Percentiles rank a stretch among this genome's conserved stretches.
Conservation (phyloP, 192 early-diverging fungal genomes). For the Coemansia sp. region DNA sequence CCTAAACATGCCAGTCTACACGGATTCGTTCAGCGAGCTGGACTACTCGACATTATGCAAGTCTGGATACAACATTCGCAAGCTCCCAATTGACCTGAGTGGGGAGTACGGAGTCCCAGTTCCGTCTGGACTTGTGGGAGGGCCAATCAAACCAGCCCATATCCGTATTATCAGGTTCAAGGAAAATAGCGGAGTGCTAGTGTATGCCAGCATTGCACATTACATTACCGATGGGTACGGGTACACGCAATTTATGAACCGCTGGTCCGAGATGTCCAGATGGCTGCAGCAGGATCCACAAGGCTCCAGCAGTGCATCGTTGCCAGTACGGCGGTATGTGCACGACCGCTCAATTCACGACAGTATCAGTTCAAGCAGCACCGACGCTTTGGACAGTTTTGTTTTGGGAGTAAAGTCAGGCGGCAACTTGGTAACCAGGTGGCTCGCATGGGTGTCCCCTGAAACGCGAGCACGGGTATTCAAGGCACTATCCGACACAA, state of each 20-base stretch:
- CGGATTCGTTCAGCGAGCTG: slow-evolving; percentile 3
- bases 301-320: background rate
- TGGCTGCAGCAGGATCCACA: background rate
- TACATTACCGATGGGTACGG: slow-evolving; percentile 6
- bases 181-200: slow-evolving; percentile 16
- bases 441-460: slow-evolving; percentile 24
- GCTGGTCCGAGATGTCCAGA: slow-evolving; percentile 13
- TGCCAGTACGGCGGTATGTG: background rate
- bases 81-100: background rate
- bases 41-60: background rate
- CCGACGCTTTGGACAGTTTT: background rate
- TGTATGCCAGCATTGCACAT: slow-evolving; percentile 15
- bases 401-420: background rate
- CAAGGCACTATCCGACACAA: background rate
- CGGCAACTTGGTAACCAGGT: background rate
- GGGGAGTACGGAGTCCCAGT: background rate
- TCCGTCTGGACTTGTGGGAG: background rate
- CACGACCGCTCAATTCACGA: background rate
- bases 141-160: slow-evolving; percentile 12
- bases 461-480: slow-evolving; percentile 5
- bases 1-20: slow-evolving; percentile 28
- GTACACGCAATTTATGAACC: slow-evolving; percentile 7
- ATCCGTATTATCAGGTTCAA: slow-evolving; percentile 8
- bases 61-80: background rate
- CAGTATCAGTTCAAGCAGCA: background rate